Percentiles rank a stretch among this genome's conserved stretches.
These are phyloP conservation scores for Tylopilus sp. DNA, from an alignment of 768 basidiomycete genomes.

Conservation along the genomic window DNA sequence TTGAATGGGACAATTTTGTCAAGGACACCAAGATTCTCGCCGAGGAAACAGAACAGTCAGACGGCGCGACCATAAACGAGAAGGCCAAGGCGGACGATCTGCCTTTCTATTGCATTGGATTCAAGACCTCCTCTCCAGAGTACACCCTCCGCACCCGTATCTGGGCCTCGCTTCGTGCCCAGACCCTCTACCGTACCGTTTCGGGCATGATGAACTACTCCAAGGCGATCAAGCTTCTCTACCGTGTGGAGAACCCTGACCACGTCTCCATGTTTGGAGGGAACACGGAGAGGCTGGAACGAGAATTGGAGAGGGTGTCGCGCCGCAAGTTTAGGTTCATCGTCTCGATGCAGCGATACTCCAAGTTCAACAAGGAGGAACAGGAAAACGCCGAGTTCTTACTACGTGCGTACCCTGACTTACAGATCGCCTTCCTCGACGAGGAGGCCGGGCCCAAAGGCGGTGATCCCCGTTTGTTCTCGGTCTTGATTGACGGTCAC, in stretches of 20 bases:
- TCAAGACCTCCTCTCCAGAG: conserved; percentile 98
- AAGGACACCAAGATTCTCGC: conserved; percentile 99
- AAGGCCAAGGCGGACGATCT: conserved; percentile 88
- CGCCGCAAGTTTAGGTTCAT: conserved; percentile 97
- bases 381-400: conserved; percentile 98
- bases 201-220: conserved; percentile 99
- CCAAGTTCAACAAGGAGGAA: conserved; percentile 99
- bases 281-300: conserved; percentile 93
- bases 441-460: conserved; percentile 91
- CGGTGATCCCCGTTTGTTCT: conserved; percentile 86
- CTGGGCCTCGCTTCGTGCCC: conserved; percentile 97
- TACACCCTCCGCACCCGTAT: conserved; percentile 98
- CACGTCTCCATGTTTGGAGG: conserved; percentile 95
- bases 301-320: conserved; percentile 95
- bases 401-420: conserved; percentile 94
- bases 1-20: conserved; percentile 99
- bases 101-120: conserved; percentile 98
- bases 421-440: conserved; percentile 97
- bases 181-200: conserved; percentile 97
- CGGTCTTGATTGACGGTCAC: conserved; percentile 94
- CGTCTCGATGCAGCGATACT: conserved; percentile 98
- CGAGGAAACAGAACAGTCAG: conserved; percentile 71
- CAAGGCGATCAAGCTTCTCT: conserved; percentile 98
- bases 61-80: conserved; percentile 62
- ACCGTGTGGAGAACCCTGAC: conserved; percentile 98